Evolutionary conservation across 305 asterid genomes (phyloP).

Genomic region (Petunia hybrid): DNA sequence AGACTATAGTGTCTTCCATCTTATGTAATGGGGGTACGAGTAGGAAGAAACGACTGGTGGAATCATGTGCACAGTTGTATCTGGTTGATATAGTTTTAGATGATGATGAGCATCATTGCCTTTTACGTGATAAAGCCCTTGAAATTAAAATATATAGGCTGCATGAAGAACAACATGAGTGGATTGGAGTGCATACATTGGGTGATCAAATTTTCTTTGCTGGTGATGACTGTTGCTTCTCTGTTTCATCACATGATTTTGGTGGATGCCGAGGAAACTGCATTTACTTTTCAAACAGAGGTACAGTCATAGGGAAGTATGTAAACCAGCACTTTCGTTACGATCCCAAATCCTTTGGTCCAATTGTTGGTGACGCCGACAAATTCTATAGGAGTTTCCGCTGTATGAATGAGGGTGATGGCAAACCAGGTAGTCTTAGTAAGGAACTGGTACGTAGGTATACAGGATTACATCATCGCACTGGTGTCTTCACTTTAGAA

Average conservation of each 20-base stretch:
- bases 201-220: slow-evolving; percentile 20
- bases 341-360: no score
- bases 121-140: not conserved
- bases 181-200: slow-evolving; percentile 24
- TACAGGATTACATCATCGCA: not conserved
- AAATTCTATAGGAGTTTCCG: no score
- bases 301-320: not conserved
- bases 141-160: slow-evolving; percentile 15
- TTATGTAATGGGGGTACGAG: not conserved
- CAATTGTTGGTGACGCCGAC: not conserved
- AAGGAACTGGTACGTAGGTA: not conserved
- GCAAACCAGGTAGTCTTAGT: not conserved
- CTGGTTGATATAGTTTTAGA: slow-evolving; percentile 32
- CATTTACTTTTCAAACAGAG: not conserved
- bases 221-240: not conserved
- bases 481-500: not conserved
- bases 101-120: not conserved
- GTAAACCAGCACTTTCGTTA: not conserved
- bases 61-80: slow-evolving; percentile 30
- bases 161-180: not conserved
- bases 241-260: not conserved
- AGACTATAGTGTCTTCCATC: not conserved
- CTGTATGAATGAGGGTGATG: not conserved
- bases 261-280: not conserved
- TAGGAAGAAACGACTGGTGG: slow-evolving; percentile 31